Conservation (phyloP, 202 grass and related monocot genomes). For the Carex arenaria region DNA sequence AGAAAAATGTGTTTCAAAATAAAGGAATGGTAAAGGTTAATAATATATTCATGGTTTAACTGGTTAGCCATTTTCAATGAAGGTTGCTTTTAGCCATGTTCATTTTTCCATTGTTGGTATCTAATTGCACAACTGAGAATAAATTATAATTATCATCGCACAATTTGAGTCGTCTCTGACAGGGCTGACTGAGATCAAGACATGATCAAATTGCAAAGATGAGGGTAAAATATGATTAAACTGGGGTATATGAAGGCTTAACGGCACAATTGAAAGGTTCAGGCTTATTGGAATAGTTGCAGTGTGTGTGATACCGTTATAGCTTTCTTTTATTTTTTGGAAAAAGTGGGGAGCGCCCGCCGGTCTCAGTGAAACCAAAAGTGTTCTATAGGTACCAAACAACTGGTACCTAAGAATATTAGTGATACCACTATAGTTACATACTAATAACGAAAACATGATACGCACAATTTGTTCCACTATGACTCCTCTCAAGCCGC, state of each 20-base stretch:
- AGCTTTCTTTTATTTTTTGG: no score
- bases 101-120: neutral
- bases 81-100: neutral
- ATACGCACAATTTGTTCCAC: constrained; percentile 76
- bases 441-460: constrained; percentile 6
- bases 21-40: neutral
- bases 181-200: neutral
- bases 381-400: no score
- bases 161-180: neutral
- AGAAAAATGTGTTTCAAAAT: neutral
- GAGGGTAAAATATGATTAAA: neutral
- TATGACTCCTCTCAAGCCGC: constrained; percentile 88
- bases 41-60: neutral
- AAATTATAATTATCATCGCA: neutral
- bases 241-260: neutral
- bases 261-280: neutral
- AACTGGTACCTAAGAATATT: no score
- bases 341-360: no score
- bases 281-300: neutral
- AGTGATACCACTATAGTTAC: neutral
- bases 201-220: neutral
- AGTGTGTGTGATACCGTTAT: neutral
- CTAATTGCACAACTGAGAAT: neutral
- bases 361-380: no score
- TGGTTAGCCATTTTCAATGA: neutral